phyloP scores from a whole-genome alignment of 305 asterid species.

The Euphrasia arctica region DNA sequence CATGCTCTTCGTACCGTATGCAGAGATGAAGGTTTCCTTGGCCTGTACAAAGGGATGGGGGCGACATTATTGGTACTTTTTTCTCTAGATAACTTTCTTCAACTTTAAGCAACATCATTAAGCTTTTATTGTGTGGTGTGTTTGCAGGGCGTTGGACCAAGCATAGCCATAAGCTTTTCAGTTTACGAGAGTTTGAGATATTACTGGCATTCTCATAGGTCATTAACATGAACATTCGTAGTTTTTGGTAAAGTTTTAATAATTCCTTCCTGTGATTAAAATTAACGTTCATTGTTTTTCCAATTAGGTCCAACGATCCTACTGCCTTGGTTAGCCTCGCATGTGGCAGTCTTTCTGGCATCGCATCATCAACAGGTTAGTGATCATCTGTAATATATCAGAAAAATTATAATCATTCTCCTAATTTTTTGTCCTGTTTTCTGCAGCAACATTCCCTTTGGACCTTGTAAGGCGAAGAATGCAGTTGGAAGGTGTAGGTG shows the following conservation, averaged over 20 bases:
- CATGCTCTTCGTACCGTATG: constrained; percentile 63
- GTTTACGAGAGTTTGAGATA: constrained; percentile 63
- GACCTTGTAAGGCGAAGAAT: constrained; percentile 78
- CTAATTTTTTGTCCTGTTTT: neutral
- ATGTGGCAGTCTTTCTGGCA: constrained; percentile 76
- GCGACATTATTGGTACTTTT: constrained; percentile 61
- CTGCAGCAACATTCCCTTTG: constrained; percentile 66
- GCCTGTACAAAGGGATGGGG: constrained; percentile 74
- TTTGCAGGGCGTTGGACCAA: constrained; percentile 77
- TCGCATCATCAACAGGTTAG: constrained; percentile 69
- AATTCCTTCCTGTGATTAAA: constrained; percentile 1
- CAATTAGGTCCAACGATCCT: constrained; percentile 59
- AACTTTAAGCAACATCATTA: neutral
- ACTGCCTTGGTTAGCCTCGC: constrained; percentile 52
- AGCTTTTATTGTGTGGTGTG: neutral
- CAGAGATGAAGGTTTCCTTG: constrained; percentile 71
- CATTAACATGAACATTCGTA: neutral
- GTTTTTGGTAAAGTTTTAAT: neutral
- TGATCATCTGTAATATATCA: too few relatives aligned
- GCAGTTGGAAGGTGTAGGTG: constrained; percentile 71
- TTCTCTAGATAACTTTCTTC: constrained; percentile 4
- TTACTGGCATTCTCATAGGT: constrained; percentile 54
- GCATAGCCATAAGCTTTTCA: constrained; percentile 72
- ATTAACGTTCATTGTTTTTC: constrained; percentile 9
- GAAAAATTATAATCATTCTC: neutral